Conservation (phyloP, 2,329 filamentous ascomycete species). For the Alternaria ethzedia region DNA sequence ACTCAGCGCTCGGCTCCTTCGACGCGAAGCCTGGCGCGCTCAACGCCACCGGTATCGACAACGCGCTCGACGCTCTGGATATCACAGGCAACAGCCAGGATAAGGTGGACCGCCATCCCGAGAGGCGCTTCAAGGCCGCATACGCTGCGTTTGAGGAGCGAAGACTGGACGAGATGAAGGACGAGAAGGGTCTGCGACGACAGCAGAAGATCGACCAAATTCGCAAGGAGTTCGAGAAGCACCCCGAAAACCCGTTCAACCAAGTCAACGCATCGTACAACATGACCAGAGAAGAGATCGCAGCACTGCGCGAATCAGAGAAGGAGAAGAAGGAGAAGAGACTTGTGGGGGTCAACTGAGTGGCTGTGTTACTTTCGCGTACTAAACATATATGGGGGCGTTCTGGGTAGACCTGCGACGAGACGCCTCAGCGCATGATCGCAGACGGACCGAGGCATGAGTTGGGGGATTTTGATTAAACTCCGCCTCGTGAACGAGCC, state of each 20-base stretch:
- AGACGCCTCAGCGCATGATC: constrained; percentile 1
- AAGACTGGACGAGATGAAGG: constrained; percentile 82
- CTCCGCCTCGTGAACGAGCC: neutral
- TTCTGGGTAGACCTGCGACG: constrained; percentile 23
- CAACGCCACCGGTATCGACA: constrained; percentile 88
- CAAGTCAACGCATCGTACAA: constrained; percentile 80
- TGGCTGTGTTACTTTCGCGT: constrained; percentile 7
- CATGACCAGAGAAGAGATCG: constrained; percentile 77
- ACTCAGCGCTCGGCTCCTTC: constrained; percentile 60
- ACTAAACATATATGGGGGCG: constrained; percentile 7
- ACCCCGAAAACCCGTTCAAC: constrained; percentile 94
- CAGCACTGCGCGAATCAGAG: constrained; percentile 69
- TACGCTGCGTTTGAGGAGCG: constrained; percentile 83
- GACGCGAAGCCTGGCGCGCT: constrained; percentile 60
- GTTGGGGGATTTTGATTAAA: neutral
- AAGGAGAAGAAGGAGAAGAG: constrained; percentile 76
- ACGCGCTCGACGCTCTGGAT: constrained; percentile 85
- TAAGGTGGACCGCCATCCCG: constrained; percentile 87
- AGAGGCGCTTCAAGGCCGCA: constrained; percentile 85
- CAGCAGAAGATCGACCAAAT: constrained; percentile 86
- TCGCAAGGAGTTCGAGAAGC: constrained; percentile 92
- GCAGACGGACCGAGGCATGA: constrained; percentile 3
- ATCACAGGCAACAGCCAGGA: constrained; percentile 66
- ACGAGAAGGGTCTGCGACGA: constrained; percentile 79
- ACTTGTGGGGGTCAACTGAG: constrained; percentile 51